These are phyloP conservation scores for Hanseniaspora vineae DNA, from an alignment of 805 yeast genomes.

Conservation along the genomic window DNA sequence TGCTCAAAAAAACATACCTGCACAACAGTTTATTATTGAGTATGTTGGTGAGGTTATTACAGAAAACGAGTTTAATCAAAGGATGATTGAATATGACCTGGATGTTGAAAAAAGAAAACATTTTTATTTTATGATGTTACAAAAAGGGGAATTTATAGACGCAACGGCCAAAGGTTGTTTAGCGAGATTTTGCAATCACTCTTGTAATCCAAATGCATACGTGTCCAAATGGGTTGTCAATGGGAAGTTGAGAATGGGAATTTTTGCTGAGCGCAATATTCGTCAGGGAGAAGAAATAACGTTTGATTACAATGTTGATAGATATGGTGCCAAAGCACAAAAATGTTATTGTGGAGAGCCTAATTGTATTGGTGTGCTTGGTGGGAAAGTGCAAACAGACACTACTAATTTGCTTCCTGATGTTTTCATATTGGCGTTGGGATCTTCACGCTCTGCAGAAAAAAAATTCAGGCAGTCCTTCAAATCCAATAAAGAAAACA, in stretches of 20 bases:
- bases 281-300: conserved; percentile 78
- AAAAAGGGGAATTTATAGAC: conserved; percentile 84
- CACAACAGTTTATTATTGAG: conserved; percentile 71
- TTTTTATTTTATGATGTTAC: conserved; percentile 92
- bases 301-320: conserved; percentile 72
- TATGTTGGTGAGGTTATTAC: conserved; percentile 91
- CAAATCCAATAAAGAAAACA: conserved; percentile 37
- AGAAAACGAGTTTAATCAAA: conserved; percentile 55
- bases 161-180: conserved; percentile 83
- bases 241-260: conserved; percentile 83
- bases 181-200: conserved; percentile 89
- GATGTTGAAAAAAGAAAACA: conserved; percentile 46
- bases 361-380: conserved; percentile 85
- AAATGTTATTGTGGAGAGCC: conserved; percentile 89
- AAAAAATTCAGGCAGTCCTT: conserved; percentile 42
- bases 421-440: conserved; percentile 72
- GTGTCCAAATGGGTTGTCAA: conserved; percentile 98
- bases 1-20: conserved; percentile 44
- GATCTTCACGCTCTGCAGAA: conserved; percentile 55
- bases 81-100: conserved; percentile 64
- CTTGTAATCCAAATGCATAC: conserved; percentile 88
- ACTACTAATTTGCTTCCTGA: conserved; percentile 78
- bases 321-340: conserved; percentile 92
- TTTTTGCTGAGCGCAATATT: conserved; percentile 72
- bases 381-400: conserved; percentile 95